Conservation (phyloP, 2,329 filamentous ascomycete genomes). For the Curvularia sp. region DNA sequence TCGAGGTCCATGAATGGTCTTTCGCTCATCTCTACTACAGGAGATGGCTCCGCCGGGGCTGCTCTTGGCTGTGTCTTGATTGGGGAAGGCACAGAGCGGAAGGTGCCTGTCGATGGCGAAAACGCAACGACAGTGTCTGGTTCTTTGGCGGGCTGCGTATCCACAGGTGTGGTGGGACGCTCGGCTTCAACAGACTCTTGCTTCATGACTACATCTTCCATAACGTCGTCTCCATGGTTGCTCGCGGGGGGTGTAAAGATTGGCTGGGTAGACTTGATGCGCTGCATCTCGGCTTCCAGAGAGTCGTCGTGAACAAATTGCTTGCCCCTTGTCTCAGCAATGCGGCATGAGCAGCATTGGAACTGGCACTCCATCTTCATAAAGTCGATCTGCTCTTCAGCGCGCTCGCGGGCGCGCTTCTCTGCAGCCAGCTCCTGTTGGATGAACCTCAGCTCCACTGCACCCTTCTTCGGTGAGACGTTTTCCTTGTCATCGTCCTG, state of each 20-base stretch:
- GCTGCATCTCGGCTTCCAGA: constrained; percentile 46
- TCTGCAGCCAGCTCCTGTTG: constrained; percentile 61
- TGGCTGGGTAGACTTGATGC: constrained; percentile 55
- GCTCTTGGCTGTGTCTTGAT: constrained; percentile 29
- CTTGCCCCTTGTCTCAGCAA: constrained; percentile 50
- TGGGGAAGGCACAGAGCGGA: constrained; percentile 45
- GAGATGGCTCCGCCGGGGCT: constrained; percentile 26
- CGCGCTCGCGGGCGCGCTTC: constrained; percentile 68
- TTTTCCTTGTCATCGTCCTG: constrained; percentile 57
- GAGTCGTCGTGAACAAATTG: constrained; percentile 50
- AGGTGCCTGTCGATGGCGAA: constrained; percentile 51
- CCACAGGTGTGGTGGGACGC: constrained; percentile 33
- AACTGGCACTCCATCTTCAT: constrained; percentile 77
- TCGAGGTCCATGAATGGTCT: constrained; percentile 38
- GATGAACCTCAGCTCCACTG: constrained; percentile 57
- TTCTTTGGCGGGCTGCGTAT: constrained; percentile 9
- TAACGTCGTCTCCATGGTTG: constrained; percentile 61
- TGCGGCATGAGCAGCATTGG: constrained; percentile 68
- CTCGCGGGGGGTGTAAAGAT: constrained; percentile 69
- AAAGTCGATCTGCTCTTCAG: constrained; percentile 77
- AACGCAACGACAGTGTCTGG: constrained; percentile 41
- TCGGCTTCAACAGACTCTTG: constrained; percentile 30
- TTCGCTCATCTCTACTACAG: constrained; percentile 29
- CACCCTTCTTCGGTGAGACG: constrained; percentile 53
- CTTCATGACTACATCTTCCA: constrained; percentile 41